Percentiles rank a stretch among this genome's conserved stretches.
Conservation (phyloP, 768 basidiomycete genomes). For the Stropharia rugosoannulata region DNA sequence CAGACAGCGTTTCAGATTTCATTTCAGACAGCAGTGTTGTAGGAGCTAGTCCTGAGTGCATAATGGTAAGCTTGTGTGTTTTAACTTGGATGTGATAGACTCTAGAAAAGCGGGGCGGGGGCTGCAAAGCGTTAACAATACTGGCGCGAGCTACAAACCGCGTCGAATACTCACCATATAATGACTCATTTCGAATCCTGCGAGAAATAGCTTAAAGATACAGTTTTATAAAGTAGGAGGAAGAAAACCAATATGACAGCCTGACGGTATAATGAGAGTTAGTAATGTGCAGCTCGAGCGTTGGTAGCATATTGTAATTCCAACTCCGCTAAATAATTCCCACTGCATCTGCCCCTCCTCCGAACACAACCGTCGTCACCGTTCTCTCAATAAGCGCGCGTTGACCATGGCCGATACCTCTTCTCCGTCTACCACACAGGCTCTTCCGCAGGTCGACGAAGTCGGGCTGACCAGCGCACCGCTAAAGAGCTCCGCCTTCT, state of each 20-base stretch:
- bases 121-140: not conserved
- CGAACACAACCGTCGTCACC: conserved; percentile 21
- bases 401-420: conserved; percentile 56
- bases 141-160: not conserved
- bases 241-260: not conserved
- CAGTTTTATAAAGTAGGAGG: not conserved
- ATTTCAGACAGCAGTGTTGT: conserved; percentile 54
- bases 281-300: too few species aligned
- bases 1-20: conserved; percentile 63
- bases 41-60: conserved; percentile 51
- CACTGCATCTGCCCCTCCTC: conserved; percentile 13
- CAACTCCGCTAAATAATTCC: conserved; percentile 8
- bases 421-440: conserved; percentile 61
- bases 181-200: not conserved
- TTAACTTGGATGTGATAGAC: conserved; percentile 69
- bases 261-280: not conserved
- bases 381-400: conserved; percentile 54
- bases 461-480: conserved; percentile 90
- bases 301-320: not conserved
- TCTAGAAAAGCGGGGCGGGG: conserved; percentile 59
- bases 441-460: conserved; percentile 79
- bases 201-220: not conserved
- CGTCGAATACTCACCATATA: not conserved
- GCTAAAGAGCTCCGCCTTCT: conserved; percentile 95
- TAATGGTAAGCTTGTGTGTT: conserved; percentile 69